These are phyloP conservation scores for Lichtheimia ornata DNA, from an alignment of 371 early-diverging fungal genomes.

Conservation along the genomic window DNA sequence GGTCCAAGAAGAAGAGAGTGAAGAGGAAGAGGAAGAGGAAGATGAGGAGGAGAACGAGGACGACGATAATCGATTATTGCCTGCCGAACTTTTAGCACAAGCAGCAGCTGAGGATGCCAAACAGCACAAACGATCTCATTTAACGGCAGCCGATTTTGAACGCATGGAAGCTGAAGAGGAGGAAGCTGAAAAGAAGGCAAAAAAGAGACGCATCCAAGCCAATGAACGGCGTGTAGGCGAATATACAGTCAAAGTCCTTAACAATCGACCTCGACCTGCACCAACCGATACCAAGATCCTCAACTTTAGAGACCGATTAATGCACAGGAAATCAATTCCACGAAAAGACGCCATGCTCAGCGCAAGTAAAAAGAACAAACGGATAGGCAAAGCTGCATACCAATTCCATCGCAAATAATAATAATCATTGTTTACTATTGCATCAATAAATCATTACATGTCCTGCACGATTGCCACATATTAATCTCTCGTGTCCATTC, in stretches of 20 bases:
- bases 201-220: slow-evolving; percentile 19
- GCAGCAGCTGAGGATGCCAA: slow-evolving; percentile 40
- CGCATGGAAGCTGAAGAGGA: slow-evolving; percentile 47
- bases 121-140: slow-evolving; percentile 29
- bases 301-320: slow-evolving; percentile 25
- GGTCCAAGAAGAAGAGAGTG: slow-evolving; percentile 14
- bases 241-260: slow-evolving; percentile 52
- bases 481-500: slow-evolving; percentile 20
- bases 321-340: slow-evolving; percentile 28
- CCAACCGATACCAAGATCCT: slow-evolving; percentile 25
- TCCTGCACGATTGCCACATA: slow-evolving; percentile 38
- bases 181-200: slow-evolving; percentile 16
- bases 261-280: slow-evolving; percentile 40
- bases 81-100: slow-evolving; percentile 36
- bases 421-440: not conserved
- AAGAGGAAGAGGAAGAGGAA: slow-evolving; percentile 13
- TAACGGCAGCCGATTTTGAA: slow-evolving; percentile 51
- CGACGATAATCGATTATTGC: slow-evolving; percentile 19
- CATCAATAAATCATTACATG: slow-evolving; percentile 33
- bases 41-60: slow-evolving; percentile 17
- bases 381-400: slow-evolving; percentile 35
- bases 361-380: slow-evolving; percentile 26
- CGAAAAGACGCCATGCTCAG: slow-evolving; percentile 43
- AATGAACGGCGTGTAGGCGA: slow-evolving; percentile 40
- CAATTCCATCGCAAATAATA: slow-evolving; percentile 35